Conservation (phyloP, 345 rosid genomes). For the Crucihimalaya himalaica region DNA sequence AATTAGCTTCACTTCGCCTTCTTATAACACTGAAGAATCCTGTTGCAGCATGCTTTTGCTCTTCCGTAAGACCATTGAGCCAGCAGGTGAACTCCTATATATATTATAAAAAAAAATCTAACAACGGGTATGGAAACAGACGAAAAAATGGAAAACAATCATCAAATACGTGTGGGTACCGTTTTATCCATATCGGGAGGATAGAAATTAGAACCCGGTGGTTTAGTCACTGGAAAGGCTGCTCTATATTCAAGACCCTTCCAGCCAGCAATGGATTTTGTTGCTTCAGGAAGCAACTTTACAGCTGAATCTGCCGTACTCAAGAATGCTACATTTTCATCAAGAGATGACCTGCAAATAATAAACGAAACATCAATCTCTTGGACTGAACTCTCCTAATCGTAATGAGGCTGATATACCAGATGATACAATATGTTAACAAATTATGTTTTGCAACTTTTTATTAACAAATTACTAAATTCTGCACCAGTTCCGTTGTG, state of each 20-base stretch:
- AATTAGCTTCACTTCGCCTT: constrained; percentile 56
- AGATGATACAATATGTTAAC: background rate
- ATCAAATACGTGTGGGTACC: constrained; percentile 46
- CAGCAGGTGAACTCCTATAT: constrained; percentile 77
- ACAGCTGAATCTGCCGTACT: constrained; percentile 88
- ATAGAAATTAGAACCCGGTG: constrained; percentile 91
- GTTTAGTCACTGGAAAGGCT: constrained; percentile 78
- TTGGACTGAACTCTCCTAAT: background rate
- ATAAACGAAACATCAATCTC: constrained; percentile 26
- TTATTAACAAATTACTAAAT: background rate
- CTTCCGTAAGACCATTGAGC: constrained; percentile 57
- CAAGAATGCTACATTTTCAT: constrained; percentile 83
- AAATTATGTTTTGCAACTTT: background rate
- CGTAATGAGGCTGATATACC: constrained; percentile 6
- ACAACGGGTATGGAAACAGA: background rate
- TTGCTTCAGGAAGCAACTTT: constrained; percentile 68
- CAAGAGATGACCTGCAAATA: constrained; percentile 80
- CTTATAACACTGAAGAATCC: constrained; percentile 81
- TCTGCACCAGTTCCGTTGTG: background rate
- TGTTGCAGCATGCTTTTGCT: constrained; percentile 57
- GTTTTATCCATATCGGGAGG: constrained; percentile 95
- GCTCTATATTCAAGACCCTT: constrained; percentile 85
- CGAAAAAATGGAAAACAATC: background rate
- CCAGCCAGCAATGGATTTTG: constrained; percentile 73
- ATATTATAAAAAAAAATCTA: constrained; percentile 33